Percentiles rank a stretch among this genome's conserved stretches.
These are phyloP conservation scores for Austroboletus novae-zelandiae DNA, from an alignment of 1,284 basidiomycete genomes.

Conservation along the genomic window DNA sequence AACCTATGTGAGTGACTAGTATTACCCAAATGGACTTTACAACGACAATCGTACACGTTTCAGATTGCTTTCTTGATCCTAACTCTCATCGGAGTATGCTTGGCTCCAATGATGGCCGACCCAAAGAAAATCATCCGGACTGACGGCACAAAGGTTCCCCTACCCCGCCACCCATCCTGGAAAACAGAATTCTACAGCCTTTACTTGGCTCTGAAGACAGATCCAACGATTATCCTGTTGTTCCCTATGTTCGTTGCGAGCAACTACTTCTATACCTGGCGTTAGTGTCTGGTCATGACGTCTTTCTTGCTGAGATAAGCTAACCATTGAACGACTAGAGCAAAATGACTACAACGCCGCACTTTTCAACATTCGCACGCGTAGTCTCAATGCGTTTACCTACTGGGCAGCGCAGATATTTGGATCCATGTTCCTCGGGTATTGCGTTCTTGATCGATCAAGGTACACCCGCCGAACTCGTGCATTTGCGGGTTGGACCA, in stretches of 20 bases:
- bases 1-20: constrained; percentile 51
- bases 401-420: constrained; percentile 42
- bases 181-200: constrained; percentile 52
- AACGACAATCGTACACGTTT: not conserved
- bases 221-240: constrained; percentile 56
- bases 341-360: constrained; percentile 53
- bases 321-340: constrained; percentile 30
- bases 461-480: constrained; percentile 45
- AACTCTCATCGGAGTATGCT: constrained; percentile 59
- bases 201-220: constrained; percentile 52
- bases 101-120: constrained; percentile 68
- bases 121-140: constrained; percentile 67
- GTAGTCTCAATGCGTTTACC: constrained; percentile 37
- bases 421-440: constrained; percentile 39
- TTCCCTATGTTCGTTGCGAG: constrained; percentile 73
- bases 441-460: constrained; percentile 24
- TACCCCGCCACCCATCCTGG: constrained; percentile 68
- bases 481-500: constrained; percentile 48
- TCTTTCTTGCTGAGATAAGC: not conserved
- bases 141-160: constrained; percentile 67
- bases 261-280: constrained; percentile 67
- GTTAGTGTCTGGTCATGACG: constrained; percentile 14
- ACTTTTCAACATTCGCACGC: constrained; percentile 49
- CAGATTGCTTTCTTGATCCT: constrained; percentile 75
- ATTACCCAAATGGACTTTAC: not conserved